phyloP scores from a whole-genome alignment of 1,284 basidiomycete genomes.

The Testicularia cyperi region DNA sequence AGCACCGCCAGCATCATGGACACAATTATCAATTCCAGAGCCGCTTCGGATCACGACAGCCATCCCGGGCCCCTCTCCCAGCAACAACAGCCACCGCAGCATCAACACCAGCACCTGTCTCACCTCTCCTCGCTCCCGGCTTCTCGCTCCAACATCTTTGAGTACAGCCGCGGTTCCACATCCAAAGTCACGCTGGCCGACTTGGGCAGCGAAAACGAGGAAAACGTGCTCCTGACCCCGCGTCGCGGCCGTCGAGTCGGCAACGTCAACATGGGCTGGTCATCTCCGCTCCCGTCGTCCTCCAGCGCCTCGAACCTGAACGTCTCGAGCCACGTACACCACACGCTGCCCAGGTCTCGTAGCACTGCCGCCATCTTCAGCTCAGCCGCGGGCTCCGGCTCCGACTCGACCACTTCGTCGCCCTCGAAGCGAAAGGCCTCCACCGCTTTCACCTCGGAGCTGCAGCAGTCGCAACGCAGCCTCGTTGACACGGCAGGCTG shows the following conservation, averaged over 20 bases:
- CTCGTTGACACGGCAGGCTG: conserved; percentile 38
- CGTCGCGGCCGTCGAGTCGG: conserved; percentile 36
- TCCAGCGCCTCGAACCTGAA: conserved; percentile 9
- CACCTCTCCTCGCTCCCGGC: too few relatives aligned
- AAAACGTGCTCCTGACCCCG: conserved; percentile 33
- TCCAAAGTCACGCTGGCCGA: conserved; percentile 34
- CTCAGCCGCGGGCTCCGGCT: conserved; percentile 1
- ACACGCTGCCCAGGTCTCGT: conserved; percentile 23
- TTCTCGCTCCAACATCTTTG: conserved; percentile 4
- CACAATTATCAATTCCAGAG: conserved; percentile 34
- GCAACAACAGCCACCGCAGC: too few relatives aligned
- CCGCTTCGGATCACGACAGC: conserved; percentile 31
- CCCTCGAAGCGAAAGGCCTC: conserved; percentile 36
- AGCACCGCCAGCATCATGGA: conserved; percentile 41
- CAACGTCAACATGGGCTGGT: conserved; percentile 43
- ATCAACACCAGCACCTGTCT: too few relatives aligned
- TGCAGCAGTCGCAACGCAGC: conserved; percentile 25
- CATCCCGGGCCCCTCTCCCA: too few relatives aligned
- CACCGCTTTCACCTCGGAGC: conserved; percentile 32
- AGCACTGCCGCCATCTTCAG: too few relatives aligned
- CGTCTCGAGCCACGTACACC: conserved; percentile 14
- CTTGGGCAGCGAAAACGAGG: conserved; percentile 11
- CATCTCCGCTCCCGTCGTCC: conserved; percentile 17
- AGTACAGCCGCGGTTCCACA: conserved; percentile 16
- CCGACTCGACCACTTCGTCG: conserved; percentile 2